These are phyloP conservation scores for Calycina herbarum DNA, from an alignment of 2,329 filamentous ascomycete species.

Conservation along the genomic window DNA sequence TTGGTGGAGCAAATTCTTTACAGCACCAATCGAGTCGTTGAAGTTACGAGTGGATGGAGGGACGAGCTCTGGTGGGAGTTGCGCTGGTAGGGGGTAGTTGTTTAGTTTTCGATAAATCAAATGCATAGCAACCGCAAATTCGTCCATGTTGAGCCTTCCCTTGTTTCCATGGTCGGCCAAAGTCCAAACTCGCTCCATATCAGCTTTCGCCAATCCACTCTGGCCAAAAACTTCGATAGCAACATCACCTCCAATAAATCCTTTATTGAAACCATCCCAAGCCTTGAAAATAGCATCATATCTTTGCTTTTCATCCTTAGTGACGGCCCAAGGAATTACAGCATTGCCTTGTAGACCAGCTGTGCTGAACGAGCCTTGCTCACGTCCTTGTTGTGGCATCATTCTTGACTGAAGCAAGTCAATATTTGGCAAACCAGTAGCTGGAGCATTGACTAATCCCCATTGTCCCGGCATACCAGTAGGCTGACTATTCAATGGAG, in stretches of 20 bases:
- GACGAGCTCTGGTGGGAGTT: conserved; percentile 86
- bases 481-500: conserved; percentile 83
- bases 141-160: conserved; percentile 89
- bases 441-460: conserved; percentile 95
- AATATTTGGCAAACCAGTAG: conserved; percentile 88
- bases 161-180: conserved; percentile 92
- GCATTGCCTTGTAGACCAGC: conserved; percentile 89
- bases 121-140: conserved; percentile 99
- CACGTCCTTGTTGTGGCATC: conserved; percentile 95
- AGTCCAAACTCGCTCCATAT: conserved; percentile 93
- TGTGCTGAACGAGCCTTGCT: conserved; percentile 79
- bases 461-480: conserved; percentile 92
- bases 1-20: conserved; percentile 85
- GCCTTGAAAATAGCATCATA: conserved; percentile 94
- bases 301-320: conserved; percentile 96
- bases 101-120: conserved; percentile 97
- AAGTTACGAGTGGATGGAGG: conserved; percentile 94
- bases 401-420: conserved; percentile 89
- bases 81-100: conserved; percentile 86
- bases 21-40: conserved; percentile 86
- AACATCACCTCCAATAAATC: conserved; percentile 86
- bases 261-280: conserved; percentile 94
- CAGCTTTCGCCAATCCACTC: conserved; percentile 86
- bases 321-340: conserved; percentile 96
- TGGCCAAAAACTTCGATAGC: conserved; percentile 98